Percentiles rank a stretch among this genome's conserved stretches.
Conservation (phyloP, 306 rosid species). For the Casuarina equisetifolia region DNA sequence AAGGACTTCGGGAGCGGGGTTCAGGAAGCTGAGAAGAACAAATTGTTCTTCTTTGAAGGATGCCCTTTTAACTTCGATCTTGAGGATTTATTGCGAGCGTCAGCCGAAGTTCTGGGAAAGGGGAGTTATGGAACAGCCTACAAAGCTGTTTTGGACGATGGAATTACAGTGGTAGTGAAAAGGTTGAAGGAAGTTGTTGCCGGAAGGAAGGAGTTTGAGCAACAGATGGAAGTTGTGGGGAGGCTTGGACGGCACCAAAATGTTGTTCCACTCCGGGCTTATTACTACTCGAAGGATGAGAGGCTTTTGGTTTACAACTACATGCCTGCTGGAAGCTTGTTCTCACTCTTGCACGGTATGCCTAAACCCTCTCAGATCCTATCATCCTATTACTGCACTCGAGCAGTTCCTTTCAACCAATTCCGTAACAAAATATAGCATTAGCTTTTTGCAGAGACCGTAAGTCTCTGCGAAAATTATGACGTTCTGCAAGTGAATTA, state of each 20-base stretch:
- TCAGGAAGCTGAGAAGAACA: constrained; percentile 81
- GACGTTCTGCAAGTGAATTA: background rate
- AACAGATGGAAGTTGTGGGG: constrained; percentile 73
- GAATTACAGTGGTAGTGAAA: constrained; percentile 72
- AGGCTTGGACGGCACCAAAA: constrained; percentile 66
- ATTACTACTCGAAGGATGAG: constrained; percentile 87
- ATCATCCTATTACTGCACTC: constrained; percentile 4
- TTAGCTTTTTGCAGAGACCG: background rate
- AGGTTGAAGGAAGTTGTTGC: constrained; percentile 67
- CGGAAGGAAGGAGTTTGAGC: constrained; percentile 79
- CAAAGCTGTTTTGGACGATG: constrained; percentile 86
- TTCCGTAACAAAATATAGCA: background rate
- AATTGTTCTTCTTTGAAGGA: constrained; percentile 72
- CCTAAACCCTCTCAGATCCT: constrained; percentile 1
- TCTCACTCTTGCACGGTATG: constrained; percentile 71
- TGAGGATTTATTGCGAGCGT: constrained; percentile 79
- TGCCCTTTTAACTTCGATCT: constrained; percentile 62
- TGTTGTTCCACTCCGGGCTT: constrained; percentile 65
- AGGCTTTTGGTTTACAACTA: constrained; percentile 76
- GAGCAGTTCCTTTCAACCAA: constrained; percentile 1
- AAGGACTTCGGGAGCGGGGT: constrained; percentile 82
- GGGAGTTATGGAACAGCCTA: constrained; percentile 84
- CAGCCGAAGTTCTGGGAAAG: constrained; percentile 89
- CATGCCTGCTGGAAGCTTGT: constrained; percentile 74
- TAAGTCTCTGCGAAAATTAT: background rate